Conservation (phyloP, 2,329 filamentous ascomycete genomes). For the Atkinsonella hypoxylon region DNA sequence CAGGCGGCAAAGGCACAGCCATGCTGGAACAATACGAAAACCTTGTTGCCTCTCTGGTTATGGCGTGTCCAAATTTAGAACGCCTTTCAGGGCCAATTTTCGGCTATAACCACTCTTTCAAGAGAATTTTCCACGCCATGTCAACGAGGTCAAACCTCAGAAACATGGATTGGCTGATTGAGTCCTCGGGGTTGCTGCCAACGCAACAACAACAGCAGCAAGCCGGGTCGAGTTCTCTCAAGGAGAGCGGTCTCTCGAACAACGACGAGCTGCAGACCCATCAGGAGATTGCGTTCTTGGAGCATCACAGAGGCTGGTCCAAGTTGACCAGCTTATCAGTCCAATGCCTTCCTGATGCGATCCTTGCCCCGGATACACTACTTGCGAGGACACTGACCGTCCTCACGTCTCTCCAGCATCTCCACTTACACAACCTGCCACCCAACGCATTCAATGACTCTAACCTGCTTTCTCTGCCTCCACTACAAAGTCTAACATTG, state of each 20-base stretch:
- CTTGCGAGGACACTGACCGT: slow-evolving; percentile 36
- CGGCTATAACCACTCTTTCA: slow-evolving; percentile 43
- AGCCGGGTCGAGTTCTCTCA: slow-evolving; percentile 10
- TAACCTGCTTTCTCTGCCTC: slow-evolving; percentile 41
- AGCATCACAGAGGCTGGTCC: slow-evolving; percentile 42
- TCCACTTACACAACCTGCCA: slow-evolving; percentile 48
- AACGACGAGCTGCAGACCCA: slow-evolving; percentile 16
- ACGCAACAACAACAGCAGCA: slow-evolving; percentile 17
- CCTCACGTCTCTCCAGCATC: slow-evolving; percentile 42
- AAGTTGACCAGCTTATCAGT: slow-evolving; percentile 44
- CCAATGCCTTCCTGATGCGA: slow-evolving; percentile 45
- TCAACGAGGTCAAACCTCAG: slow-evolving; percentile 43
- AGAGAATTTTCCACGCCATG: slow-evolving; percentile 45
- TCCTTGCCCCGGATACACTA: slow-evolving; percentile 38
- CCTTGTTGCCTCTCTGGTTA: slow-evolving; percentile 46
- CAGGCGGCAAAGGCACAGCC: slow-evolving; percentile 16
- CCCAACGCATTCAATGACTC: slow-evolving; percentile 44
- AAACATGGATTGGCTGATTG: slow-evolving; percentile 48
- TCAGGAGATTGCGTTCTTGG: slow-evolving; percentile 33
- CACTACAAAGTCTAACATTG: slow-evolving; percentile 42
- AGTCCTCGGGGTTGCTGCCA: slow-evolving; percentile 16
- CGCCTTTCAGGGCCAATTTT: slow-evolving; percentile 41
- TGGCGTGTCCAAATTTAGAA: slow-evolving; percentile 55
- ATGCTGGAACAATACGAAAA: slow-evolving; percentile 40
- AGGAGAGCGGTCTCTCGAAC: slow-evolving; percentile 18